Base-by-base conservation (phyloP, 2,329 filamentous ascomycete genomes). In the Parasarocladium wereldwijsianum region DNA sequence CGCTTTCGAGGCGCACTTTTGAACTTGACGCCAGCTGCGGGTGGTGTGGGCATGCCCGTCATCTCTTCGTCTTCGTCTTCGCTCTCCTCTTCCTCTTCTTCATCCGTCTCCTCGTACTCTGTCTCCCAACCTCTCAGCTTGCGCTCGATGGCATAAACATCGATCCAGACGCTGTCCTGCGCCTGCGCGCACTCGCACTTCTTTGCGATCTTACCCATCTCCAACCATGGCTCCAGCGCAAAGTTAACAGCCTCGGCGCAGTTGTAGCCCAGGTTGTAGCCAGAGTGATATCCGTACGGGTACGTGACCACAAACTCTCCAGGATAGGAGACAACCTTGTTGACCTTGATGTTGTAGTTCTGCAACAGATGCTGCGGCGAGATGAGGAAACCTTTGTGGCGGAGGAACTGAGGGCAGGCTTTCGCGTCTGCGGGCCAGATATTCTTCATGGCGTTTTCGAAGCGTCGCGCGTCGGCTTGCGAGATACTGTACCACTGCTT, bases 401-500 rank as follows among this genome's bases (percentile, higher is more conserved):
- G 81, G 17, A 98, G 66, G 49, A 98, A 98, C 43, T 98, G 90
- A 40, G 84, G 79, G 48, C 90, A 98, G 23, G 84, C 82, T 55
- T 98, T 98, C 13, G 86, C 84, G 46, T 98, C 90, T 5, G 77
- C 78, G 0, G 86, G 84, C 86, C 87, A 98, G 34, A 93, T 82
- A 47, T 67, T 85, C 56, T 80, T 87, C 90, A 98, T 98, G 24
- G 84, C 87, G 21, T 76, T 73, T 54, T 98, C 90, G 43, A 98
- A 98, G 11, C 80, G 77, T 29, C 85, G 74, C 10, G 87, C 85
- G 50, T 98, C 90, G 40, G 82, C 81, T 51, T 96, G 92, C 1
- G 87, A 93, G 40, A 98, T 96, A 54, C 86, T 94, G 58, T 98
- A 98, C 90, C 90, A 98, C 52, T 98, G 90, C 56, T 98, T 98